phyloP scores from a whole-genome alignment of 257 asterid genomes.

The Ajuga chamaepitys region DNA sequence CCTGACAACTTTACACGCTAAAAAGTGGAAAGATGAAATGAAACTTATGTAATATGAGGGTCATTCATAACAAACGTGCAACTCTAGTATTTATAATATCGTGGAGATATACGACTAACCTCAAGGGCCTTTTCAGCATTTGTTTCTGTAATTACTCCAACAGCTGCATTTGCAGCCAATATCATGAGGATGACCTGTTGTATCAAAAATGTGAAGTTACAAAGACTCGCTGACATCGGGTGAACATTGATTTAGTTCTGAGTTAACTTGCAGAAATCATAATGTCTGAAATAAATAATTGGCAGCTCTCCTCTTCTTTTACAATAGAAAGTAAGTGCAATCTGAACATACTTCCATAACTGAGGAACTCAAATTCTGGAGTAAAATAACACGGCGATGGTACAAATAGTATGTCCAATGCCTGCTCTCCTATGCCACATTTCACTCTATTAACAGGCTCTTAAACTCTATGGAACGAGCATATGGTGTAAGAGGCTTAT shows the following conservation, averaged over 20 bases:
- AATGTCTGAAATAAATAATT: background rate
- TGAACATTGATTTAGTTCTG: background rate
- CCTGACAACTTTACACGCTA: background rate
- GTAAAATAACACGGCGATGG: background rate
- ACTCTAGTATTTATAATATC: slow-evolving; percentile 9
- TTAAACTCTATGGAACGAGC: background rate
- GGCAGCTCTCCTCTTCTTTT: background rate
- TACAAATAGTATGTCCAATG: background rate
- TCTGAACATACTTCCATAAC: background rate
- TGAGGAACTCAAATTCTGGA: background rate
- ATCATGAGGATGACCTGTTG: slow-evolving; percentile 89
- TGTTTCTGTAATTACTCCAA: slow-evolving; percentile 97
- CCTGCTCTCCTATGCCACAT: background rate
- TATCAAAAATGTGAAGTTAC: slow-evolving; percentile 9
- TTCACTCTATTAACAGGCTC: background rate
- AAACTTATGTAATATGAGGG: too few species aligned
- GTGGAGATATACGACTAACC: slow-evolving; percentile 41
- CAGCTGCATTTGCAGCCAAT: slow-evolving; percentile 99
- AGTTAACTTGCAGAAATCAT: slow-evolving; percentile 1
- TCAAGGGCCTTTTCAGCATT: slow-evolving; percentile 99
- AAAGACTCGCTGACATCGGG: slow-evolving; percentile 6
- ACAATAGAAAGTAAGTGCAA: background rate
- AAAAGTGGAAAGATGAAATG: slow-evolving; percentile 2
- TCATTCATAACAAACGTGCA: background rate
- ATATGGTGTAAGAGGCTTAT: background rate